Percentiles rank a stretch among this genome's conserved stretches.
Evolutionary conservation across 1,139 yeast genomes (phyloP).

Genomic region (Yamadazyma diospyri): DNA sequence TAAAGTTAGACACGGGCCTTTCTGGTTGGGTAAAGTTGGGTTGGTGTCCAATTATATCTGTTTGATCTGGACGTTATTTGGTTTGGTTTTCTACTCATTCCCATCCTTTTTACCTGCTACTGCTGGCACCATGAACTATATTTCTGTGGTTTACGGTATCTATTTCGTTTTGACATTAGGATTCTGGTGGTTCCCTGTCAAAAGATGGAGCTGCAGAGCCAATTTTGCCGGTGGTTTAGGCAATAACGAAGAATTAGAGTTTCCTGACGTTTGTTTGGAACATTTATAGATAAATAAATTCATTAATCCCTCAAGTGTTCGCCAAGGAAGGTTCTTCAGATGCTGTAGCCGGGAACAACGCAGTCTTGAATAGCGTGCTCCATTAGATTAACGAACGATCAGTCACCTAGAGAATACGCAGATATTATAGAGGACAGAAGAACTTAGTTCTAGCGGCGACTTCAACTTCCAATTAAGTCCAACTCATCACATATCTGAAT

Average conservation of each 20-base stretch:
- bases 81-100: constrained; percentile 62
- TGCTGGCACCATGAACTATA: constrained; percentile 65
- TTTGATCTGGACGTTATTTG: constrained; percentile 57
- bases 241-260: constrained; percentile 42
- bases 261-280: constrained; percentile 42
- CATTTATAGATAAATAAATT: constrained; percentile 16
- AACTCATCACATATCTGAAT: constrained; percentile 23
- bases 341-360: background rate
- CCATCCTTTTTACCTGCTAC: constrained; percentile 66
- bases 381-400: background rate
- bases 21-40: constrained; percentile 58
- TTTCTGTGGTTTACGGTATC: constrained; percentile 51
- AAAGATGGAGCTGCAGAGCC: constrained; percentile 36
- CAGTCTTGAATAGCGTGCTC: too few species aligned
- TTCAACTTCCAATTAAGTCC: too few species aligned
- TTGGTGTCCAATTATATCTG: constrained; percentile 51
- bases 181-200: constrained; percentile 56
- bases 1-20: constrained; percentile 64
- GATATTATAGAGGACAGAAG: too few species aligned
- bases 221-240: constrained; percentile 45
- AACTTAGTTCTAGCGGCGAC: too few species aligned
- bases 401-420: background rate
- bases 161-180: constrained; percentile 50
- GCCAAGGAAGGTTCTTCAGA: too few species aligned
- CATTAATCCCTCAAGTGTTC: too few species aligned